phyloP scores from a whole-genome alignment of 2,329 filamentous ascomycete species.

The Fonsecaea nubica region DNA sequence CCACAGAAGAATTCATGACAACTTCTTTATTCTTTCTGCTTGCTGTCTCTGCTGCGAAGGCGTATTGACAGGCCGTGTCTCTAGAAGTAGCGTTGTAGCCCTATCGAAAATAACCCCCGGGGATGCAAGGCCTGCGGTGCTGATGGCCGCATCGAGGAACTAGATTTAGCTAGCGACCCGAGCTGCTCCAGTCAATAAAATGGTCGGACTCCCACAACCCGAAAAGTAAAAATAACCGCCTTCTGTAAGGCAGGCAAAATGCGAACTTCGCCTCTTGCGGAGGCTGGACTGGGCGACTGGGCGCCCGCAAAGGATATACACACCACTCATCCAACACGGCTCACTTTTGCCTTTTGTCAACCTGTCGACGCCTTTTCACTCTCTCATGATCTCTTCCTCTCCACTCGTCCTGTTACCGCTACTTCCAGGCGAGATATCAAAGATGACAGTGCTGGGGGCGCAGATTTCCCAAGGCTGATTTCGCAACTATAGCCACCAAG shows the following conservation, averaged over 20 bases:
- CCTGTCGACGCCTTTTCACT: background rate
- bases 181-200: conserved; percentile 5
- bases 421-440: background rate
- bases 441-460: background rate
- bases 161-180: background rate
- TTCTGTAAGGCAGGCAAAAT: background rate
- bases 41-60: background rate
- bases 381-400: background rate
- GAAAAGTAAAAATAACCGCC: conserved; percentile 5
- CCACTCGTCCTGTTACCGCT: background rate
- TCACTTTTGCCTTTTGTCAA: background rate
- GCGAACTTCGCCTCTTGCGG: background rate
- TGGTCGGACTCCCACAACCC: background rate
- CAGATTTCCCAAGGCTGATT: background rate
- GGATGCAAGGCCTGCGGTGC: background rate
- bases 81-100: background rate
- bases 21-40: background rate
- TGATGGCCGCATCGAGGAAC: background rate
- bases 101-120: background rate
- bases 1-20: background rate
- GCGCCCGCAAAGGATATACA: background rate
- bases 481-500: background rate
- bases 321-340: background rate
- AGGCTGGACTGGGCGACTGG: conserved; percentile 3
- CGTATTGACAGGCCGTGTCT: background rate